Conservation (phyloP, 306 rosid genomes). For the Castanea sativa region DNA sequence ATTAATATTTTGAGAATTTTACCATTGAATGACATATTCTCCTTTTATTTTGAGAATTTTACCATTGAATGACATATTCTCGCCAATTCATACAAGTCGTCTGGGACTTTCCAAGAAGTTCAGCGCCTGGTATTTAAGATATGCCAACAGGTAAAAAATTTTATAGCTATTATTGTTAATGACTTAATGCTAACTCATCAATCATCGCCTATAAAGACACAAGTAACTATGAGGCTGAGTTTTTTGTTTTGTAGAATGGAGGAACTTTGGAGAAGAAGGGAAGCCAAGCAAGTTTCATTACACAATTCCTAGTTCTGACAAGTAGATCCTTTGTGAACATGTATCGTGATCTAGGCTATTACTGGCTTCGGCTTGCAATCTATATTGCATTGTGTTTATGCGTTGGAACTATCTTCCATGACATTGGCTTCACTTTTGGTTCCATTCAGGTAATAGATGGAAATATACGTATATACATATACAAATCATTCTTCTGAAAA, state of each 20-base stretch:
- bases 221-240: background rate
- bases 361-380: constrained; percentile 49
- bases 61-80: background rate
- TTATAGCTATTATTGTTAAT: background rate
- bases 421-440: constrained; percentile 28
- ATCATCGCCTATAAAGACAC: background rate
- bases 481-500: background rate
- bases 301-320: constrained; percentile 35
- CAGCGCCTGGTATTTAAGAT: constrained; percentile 15
- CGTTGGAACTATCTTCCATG: constrained; percentile 34
- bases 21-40: no score
- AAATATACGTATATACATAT: no score
- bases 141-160: constrained; percentile 19
- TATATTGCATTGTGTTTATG: constrained; percentile 40
- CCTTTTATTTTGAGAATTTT: no score
- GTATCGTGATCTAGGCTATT: constrained; percentile 50
- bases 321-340: constrained; percentile 49
- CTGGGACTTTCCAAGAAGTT: constrained; percentile 18
- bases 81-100: constrained; percentile 28
- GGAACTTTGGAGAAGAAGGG: constrained; percentile 19
- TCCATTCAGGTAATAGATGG: constrained; percentile 38
- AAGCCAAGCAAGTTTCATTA: constrained; percentile 38
- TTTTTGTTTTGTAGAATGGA: constrained; percentile 14
- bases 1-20: no score
- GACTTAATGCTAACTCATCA: background rate